Evolutionary conservation across 169 alveolate genomes (phyloP), one percentile per base, ranked within the genome.

Genomic region (Plasmodium relictum): DNA sequence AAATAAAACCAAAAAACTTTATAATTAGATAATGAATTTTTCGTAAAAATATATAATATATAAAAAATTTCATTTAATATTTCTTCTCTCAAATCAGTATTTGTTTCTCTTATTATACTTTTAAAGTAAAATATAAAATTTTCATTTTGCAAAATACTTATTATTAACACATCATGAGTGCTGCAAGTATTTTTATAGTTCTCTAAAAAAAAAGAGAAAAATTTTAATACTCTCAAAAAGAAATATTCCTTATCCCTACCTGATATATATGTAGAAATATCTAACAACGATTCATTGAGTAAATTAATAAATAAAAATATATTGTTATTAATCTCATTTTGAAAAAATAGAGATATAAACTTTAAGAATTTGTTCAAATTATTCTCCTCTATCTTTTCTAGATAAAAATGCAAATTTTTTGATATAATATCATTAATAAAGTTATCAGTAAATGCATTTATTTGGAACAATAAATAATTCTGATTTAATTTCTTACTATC

Each of bases 1-100:
- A 78, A 78, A 50, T 78, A 78, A 39, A 78, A 78, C 89, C 89
- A 78, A 65, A 78, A 78, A 44, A 78, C 42, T 78, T 78, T 78
- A 78, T 78, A 78, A 78, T 78, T 62, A 69, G 65, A 78, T 31
- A 78, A 50, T 16, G 89, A 78, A 63, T 78, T 78, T 69, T 78
- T 78, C 12, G 89, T 78, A 78, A 78, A 78, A 26, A 78, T 78
- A 58, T 78, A 69, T 39, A 78, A 69, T 45, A 65, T 50, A 58
- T 78, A 78, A 56, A 63, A 78, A 31, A 78, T 63, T 44, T 78
- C 71, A 69, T 78, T 63, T 65, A 78, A 69, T 58, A 44, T 78
- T 10, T 78, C 89, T 22, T 78, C 89, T 48, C 44, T 26, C 45
- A 65, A 22, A 31, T 78, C 59, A 45, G 37, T 48, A 44, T 78